Evolutionary conservation across 2,329 filamentous ascomycete species (phyloP).

Genomic region (Xylaria hypoxylon): DNA sequence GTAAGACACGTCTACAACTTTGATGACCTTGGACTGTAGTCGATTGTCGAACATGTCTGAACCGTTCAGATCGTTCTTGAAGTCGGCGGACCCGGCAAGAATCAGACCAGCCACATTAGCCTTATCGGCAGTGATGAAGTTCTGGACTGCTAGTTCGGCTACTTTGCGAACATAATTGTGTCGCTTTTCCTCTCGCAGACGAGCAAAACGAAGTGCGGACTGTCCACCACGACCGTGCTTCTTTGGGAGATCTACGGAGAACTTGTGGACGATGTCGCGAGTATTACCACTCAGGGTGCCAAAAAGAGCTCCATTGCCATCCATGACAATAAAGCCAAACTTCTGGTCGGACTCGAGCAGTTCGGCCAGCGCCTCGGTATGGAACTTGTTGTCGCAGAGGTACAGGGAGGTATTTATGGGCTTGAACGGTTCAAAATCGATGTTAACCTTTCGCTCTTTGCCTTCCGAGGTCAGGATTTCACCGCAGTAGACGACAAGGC

Average conservation of each 20-base stretch:
- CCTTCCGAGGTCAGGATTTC: conserved; percentile 99
- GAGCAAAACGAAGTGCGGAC: conserved; percentile 98
- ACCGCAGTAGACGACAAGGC: conserved; percentile 98
- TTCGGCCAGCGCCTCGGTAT: conserved; percentile 96
- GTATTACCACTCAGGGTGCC: conserved; percentile 98
- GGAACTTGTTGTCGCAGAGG: conserved; percentile 99
- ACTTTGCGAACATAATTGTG: conserved; percentile 99
- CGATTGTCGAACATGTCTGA: conserved; percentile 97
- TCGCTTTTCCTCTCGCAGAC: conserved; percentile 98
- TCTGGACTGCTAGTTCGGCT: conserved; percentile 96
- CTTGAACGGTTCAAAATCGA: conserved; percentile 99
- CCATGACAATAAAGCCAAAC: conserved; percentile 99
- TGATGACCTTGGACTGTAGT: conserved; percentile 95
- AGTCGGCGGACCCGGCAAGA: conserved; percentile 95
- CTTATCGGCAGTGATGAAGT: conserved; percentile 98
- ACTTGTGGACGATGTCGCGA: conserved; percentile 96
- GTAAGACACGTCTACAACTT: conserved; percentile 98
- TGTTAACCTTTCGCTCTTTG: conserved; percentile 99
- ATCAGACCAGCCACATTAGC: conserved; percentile 97
- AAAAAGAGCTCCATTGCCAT: conserved; percentile 97
- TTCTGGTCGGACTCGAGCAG: conserved; percentile 98
- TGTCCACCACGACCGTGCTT: conserved; percentile 99
- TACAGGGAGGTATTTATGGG: conserved; percentile 99
- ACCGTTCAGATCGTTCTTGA: conserved; percentile 98
- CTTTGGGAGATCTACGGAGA: conserved; percentile 98